A percentile compares a stretch with the other conserved stretches of the same genome.
Conservation (phyloP, 225 moss, liverwort and hornwort genomes). For the Anthoceros angustus region DNA sequence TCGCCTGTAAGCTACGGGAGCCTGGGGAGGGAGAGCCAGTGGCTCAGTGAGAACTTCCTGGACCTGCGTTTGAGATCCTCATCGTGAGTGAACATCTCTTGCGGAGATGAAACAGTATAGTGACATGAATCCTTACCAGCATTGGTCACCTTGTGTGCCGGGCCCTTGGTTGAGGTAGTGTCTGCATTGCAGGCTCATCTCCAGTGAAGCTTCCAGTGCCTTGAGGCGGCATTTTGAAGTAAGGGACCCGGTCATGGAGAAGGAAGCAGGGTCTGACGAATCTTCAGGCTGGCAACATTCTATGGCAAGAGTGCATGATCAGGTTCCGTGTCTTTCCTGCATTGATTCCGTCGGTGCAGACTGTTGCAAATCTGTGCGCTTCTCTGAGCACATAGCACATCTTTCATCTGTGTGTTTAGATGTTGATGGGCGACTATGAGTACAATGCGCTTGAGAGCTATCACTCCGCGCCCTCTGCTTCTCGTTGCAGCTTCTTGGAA, state of each 20-base stretch:
- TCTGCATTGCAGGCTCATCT: neutral
- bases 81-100: neutral
- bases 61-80: neutral
- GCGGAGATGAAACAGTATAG: neutral
- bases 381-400: neutral
- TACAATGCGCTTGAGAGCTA: neutral
- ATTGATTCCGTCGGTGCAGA: too few relatives aligned
- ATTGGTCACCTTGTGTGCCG: neutral
- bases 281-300: neutral
- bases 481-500: neutral
- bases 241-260: neutral
- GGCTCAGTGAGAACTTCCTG: neutral
- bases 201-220: neutral
- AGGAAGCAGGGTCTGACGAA: neutral
- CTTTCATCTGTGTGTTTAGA: neutral
- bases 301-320: neutral
- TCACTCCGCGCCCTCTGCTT: neutral
- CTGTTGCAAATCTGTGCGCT: too few relatives aligned
- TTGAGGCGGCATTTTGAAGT: neutral
- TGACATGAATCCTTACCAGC: neutral
- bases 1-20: neutral
- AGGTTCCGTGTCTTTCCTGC: neutral
- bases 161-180: neutral
- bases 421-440: neutral
- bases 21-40: neutral